Evolutionary conservation across 2,329 filamentous ascomycete species (phyloP), one percentile per base, ranked within the genome.

Genomic region (Colletotrichum sp.): DNA sequence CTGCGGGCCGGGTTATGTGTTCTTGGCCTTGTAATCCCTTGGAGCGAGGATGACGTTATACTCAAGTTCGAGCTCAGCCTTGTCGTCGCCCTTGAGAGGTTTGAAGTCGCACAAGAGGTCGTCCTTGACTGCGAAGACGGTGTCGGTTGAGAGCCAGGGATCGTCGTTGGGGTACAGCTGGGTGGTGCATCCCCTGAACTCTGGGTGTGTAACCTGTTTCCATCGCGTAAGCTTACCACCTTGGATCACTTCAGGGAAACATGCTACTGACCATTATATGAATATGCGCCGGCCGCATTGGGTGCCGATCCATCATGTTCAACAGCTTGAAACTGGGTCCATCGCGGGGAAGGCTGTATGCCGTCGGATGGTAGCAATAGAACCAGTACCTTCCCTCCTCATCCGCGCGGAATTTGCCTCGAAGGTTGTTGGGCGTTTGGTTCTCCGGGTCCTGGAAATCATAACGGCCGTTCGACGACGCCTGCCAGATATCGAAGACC

Each of bases 131-230:
- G 89, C 89, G 77, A 89, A 90, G 36, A 89, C 89, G 6, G 86
- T 87, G 79, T 88, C 86, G 24, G 86, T 84, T 49, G 83, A 82
- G 30, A 95, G 88, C 82, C 95, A 94, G 65, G 90, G 89, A 85
- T 93, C 91, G 77, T 91, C 87, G 77, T 89, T 89, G 84, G 95
- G 93, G 82, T 95, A 96, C 69, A 96, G 92, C 84, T 96, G 94
- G 1, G 94, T 95, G 2, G 93, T 94, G 76, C 95, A 79, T 88
- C 93, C 88, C 81, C 92, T 93, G 87, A 94, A 95, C 5, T 92
- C 91, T n/a, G 89, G 88, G 73, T 90, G 89, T 6, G 91, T 91
- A 75, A 52, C 44, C 44, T 52, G 10, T 7, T 49, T 13, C 0
- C 10, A 52, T 24, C n/a, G n/a, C 44, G n/a, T 52, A 21, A 49